Conservation (phyloP, 1,284 basidiomycete genomes). For the Golubevia pallescens region DNA sequence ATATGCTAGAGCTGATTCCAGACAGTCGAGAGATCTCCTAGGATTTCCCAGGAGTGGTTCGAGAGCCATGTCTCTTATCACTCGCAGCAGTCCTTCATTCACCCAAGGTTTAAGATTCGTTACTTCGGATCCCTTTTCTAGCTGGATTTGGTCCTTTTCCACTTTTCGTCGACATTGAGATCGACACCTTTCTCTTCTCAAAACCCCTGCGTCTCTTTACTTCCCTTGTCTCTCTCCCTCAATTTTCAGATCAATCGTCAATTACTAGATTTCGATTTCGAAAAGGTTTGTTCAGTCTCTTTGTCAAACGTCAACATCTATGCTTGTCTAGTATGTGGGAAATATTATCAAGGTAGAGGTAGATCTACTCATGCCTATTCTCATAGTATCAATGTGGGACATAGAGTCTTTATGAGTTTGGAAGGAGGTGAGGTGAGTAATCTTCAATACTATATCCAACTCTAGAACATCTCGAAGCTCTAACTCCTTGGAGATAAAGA, state of each 20-base stretch:
- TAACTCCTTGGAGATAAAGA: not conserved
- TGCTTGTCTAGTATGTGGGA: slow-evolving; percentile 95
- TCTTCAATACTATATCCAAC: slow-evolving; percentile 9
- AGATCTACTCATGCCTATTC: slow-evolving; percentile 91
- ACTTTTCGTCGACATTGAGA: too few species aligned
- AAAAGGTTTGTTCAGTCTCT: slow-evolving; percentile 96
- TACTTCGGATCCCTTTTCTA: too few species aligned
- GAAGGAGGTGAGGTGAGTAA: slow-evolving; percentile 80
- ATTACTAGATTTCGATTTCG: slow-evolving; percentile 95
- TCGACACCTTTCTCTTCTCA: too few species aligned
- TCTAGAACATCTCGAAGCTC: not conserved
- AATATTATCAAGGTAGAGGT: slow-evolving; percentile 97
- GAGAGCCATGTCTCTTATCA: too few species aligned
- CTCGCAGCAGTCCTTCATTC: too few species aligned
- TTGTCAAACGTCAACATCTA: slow-evolving; percentile 96
- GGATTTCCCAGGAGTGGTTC: too few species aligned
- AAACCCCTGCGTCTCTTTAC: slow-evolving; percentile 6
- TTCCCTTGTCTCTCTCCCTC: slow-evolving; percentile 3
- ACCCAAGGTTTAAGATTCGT: too few species aligned
- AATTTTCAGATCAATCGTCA: slow-evolving; percentile 42
- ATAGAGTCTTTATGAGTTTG: slow-evolving; percentile 96
- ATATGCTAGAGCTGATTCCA: too few species aligned
- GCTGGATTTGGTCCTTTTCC: too few species aligned
- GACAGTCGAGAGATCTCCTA: too few species aligned
- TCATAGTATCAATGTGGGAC: slow-evolving; percentile 95